A percentile compares a stretch with the other conserved stretches of the same genome.
Conservation (phyloP, 2,329 filamentous ascomycete genomes). For the Fusarium citri region DNA sequence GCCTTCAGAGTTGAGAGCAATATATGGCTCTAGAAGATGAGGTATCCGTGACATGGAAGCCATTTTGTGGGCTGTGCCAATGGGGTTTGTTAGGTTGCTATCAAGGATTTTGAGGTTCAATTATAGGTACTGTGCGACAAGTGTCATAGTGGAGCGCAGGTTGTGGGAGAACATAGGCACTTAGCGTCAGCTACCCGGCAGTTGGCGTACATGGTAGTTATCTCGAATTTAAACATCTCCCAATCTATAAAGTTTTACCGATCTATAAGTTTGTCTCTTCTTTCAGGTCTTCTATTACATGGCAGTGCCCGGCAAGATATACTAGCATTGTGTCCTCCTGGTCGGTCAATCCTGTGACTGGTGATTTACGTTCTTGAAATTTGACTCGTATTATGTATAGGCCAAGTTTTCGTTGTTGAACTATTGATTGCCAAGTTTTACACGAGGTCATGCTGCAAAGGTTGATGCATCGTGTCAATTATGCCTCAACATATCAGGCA, state of each 20-base stretch:
- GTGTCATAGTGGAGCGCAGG: constrained; percentile 15
- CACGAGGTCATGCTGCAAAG: neutral
- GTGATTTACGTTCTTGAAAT: neutral
- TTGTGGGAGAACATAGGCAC: neutral
- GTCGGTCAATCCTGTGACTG: neutral
- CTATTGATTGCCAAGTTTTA: neutral
- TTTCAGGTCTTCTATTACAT: neutral
- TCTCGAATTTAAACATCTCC: neutral
- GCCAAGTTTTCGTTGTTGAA: neutral
- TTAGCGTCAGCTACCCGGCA: neutral
- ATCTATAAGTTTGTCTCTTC: neutral
- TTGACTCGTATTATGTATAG: neutral
- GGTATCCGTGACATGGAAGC: constrained; percentile 64
- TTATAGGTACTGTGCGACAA: constrained; percentile 35
- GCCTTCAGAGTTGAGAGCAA: constrained; percentile 66
- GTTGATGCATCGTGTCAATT: neutral
- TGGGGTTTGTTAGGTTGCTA: constrained; percentile 16
- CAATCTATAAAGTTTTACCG: neutral
- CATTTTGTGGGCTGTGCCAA: constrained; percentile 17
- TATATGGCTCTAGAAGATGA: constrained; percentile 72
- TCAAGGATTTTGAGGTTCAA: constrained; percentile 33
- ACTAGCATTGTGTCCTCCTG: neutral
- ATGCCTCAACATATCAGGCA: neutral
- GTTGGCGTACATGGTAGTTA: neutral
- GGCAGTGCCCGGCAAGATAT: neutral